A percentile compares a stretch with the other conserved stretches of the same genome.
Conservation (phyloP, 225 moss, liverwort and hornwort species). For the Thuidium tamariscinum region DNA sequence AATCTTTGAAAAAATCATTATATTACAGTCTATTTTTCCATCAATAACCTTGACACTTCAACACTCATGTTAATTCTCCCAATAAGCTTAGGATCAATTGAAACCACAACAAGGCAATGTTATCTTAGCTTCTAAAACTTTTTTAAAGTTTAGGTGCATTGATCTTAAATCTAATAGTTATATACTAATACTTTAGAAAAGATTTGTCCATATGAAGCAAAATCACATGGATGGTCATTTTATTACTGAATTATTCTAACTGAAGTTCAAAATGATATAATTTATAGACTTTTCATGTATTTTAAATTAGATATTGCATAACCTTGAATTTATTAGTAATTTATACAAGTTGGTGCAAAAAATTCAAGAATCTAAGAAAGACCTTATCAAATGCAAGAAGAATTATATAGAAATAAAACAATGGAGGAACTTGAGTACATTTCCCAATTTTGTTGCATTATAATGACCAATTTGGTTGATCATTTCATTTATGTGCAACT, state of each 20-base stretch:
- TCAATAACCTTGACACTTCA: no score
- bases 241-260: neutral
- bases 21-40: neutral
- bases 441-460: neutral
- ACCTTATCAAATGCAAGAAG: neutral
- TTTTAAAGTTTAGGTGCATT: no score
- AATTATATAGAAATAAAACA: neutral
- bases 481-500: neutral
- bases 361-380: neutral
- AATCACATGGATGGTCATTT: neutral
- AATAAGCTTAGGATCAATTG: no score
- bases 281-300: constrained; percentile 18
- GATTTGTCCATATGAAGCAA: neutral
- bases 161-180: no score
- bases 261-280: constrained; percentile 22
- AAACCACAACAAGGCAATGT: no score
- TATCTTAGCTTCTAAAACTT: no score
- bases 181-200: neutral
- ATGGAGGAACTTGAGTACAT: neutral
- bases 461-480: neutral
- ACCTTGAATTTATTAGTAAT: constrained; percentile 19
- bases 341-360: constrained; percentile 2
- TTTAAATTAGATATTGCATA: constrained; percentile 22
- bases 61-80: neutral
- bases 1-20: neutral